A percentile compares a stretch with the other conserved stretches of the same genome.
Conservation (phyloP, 768 basidiomycete genomes). For the Jaapia argillacea region DNA sequence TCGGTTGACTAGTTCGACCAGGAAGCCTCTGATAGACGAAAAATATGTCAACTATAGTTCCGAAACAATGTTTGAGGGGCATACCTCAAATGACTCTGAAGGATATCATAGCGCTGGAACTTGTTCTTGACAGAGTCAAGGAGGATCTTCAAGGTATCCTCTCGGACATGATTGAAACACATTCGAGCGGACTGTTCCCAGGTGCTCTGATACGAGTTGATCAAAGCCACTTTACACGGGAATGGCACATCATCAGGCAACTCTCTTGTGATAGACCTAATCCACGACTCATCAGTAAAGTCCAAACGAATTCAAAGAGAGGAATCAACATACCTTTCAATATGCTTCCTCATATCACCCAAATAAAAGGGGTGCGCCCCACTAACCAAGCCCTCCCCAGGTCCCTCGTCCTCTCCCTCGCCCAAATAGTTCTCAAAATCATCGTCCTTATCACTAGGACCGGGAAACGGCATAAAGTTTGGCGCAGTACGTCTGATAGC, state of each 20-base stretch:
- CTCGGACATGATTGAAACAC: background rate
- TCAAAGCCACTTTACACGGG: constrained; percentile 23
- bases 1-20: background rate
- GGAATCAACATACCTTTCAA: background rate
- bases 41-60: too few species aligned
- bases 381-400: constrained; percentile 10
- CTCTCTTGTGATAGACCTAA: constrained; percentile 11
- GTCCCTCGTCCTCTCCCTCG: background rate
- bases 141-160: background rate
- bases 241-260: constrained; percentile 21
- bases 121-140: background rate
- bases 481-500: constrained; percentile 47
- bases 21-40: too few species aligned
- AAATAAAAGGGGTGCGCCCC: constrained; percentile 15
- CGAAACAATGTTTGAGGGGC: too few species aligned
- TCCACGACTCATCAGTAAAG: background rate
- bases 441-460: background rate
- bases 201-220: constrained; percentile 19
- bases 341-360: background rate
- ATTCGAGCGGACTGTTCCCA: constrained; percentile 18
- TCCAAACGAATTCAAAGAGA: background rate
- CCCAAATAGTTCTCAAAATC: background rate
- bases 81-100: background rate
- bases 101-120: background rate
- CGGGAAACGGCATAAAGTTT: constrained; percentile 39